Conservation (phyloP, 1,139 yeast species). For the Nematodospora anomalae region DNA sequence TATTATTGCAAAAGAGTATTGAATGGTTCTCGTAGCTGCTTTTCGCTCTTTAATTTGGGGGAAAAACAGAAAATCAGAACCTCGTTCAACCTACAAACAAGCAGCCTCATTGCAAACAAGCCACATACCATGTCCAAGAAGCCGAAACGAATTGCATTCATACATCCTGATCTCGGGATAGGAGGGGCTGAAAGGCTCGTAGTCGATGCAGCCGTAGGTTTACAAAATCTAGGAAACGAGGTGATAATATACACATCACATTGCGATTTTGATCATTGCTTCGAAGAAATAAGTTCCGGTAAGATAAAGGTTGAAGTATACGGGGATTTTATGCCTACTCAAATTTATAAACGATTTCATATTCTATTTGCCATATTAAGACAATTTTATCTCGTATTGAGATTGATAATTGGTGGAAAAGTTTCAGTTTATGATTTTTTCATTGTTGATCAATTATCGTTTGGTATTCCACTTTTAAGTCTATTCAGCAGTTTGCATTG, state of each 20-base stretch:
- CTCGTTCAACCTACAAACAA: no score
- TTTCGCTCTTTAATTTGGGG: no score
- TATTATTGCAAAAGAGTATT: no score
- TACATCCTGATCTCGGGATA: constrained; percentile 96
- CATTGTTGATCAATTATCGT: constrained; percentile 85
- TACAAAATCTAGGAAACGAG: constrained; percentile 66
- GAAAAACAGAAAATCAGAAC: no score
- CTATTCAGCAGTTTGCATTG: constrained; percentile 42
- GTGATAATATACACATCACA: constrained; percentile 83
- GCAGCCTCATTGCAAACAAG: background rate
- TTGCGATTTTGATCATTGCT: constrained; percentile 82
- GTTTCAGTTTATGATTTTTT: constrained; percentile 62
- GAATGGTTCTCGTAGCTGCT: no score
- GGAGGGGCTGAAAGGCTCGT: constrained; percentile 96
- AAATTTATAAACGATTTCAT: constrained; percentile 62
- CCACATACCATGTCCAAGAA: constrained; percentile 2
- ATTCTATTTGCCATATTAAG: constrained; percentile 83
- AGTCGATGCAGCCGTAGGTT: constrained; percentile 91
- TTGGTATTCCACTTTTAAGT: constrained; percentile 76
- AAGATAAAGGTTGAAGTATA: constrained; percentile 62
- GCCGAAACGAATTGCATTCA: constrained; percentile 59
- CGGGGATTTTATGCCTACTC: constrained; percentile 84
- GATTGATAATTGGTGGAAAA: constrained; percentile 50
- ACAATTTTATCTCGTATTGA: constrained; percentile 66
- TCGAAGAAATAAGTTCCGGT: constrained; percentile 75